These are phyloP conservation scores for Bruguiera hainesii DNA, from an alignment of 441 rosid genomes.

Conservation along the genomic window DNA sequence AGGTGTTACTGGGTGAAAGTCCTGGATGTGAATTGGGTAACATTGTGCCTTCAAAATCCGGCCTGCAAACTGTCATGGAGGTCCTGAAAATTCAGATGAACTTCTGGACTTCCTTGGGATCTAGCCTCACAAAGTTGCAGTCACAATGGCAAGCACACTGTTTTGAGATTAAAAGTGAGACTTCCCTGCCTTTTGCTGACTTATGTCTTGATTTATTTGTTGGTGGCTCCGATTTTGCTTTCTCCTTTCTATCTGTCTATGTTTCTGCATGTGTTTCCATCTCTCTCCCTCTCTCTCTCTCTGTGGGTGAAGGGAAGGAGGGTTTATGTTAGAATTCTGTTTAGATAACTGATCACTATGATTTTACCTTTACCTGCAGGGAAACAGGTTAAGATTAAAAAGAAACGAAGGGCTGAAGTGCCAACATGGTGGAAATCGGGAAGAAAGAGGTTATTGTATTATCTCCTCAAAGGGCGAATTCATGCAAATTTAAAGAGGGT, in stretches of 20 bases:
- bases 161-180: slow-evolving; percentile 55
- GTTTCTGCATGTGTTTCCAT: too few species aligned
- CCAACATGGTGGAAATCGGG: slow-evolving; percentile 83
- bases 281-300: too few species aligned
- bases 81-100: slow-evolving; percentile 79
- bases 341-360: not conserved
- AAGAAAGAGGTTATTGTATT: slow-evolving; percentile 56
- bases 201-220: not conserved
- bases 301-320: too few species aligned
- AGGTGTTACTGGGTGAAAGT: slow-evolving; percentile 84
- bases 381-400: slow-evolving; percentile 41
- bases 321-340: not conserved
- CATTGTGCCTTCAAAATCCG: slow-evolving; percentile 59
- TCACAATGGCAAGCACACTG: slow-evolving; percentile 43
- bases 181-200: not conserved
- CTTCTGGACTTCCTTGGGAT: slow-evolving; percentile 66
- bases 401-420: slow-evolving; percentile 34
- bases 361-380: slow-evolving; percentile 37
- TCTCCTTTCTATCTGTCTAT: not conserved
- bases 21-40: slow-evolving; percentile 37
- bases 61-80: slow-evolving; percentile 64
- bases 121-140: slow-evolving; percentile 50
- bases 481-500: slow-evolving; percentile 31
- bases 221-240: not conserved
- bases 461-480: slow-evolving; percentile 39